These are phyloP conservation scores for Mitragyna speciosa DNA, from an alignment of 257 asterid genomes.

Conservation along the genomic window DNA sequence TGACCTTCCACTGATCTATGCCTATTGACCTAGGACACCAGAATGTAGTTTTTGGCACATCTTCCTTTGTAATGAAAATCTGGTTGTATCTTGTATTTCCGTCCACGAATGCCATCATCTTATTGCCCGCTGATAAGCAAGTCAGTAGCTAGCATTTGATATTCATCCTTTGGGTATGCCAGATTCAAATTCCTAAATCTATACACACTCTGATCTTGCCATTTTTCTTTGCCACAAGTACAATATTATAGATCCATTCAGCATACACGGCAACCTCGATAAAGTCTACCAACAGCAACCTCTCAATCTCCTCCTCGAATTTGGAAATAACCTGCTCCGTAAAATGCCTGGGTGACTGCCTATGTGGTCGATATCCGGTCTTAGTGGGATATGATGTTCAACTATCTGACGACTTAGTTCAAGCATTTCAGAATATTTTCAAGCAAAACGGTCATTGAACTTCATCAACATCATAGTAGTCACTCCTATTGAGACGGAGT, in stretches of 20 bases:
- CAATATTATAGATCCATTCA: too few relatives aligned
- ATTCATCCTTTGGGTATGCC: neutral
- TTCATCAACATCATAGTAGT: too few relatives aligned
- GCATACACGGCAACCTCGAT: neutral
- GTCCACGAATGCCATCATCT: neutral
- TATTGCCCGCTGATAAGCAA: neutral
- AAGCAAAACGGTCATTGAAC: too few relatives aligned
- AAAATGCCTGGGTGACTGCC: neutral
- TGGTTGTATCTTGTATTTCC: neutral
- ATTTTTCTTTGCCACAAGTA: too few relatives aligned
- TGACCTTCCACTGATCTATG: neutral
- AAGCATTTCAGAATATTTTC: neutral
- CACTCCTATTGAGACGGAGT: too few relatives aligned
- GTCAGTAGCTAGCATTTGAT: neutral
- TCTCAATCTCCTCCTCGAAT: neutral
- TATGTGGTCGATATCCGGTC: neutral
- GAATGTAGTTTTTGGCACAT: neutral
- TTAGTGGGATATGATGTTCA: neutral
- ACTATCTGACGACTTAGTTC: neutral
- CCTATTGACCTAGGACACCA: neutral
- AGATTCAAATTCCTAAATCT: too few relatives aligned
- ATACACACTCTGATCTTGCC: too few relatives aligned
- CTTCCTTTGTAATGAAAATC: neutral
- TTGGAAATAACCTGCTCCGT: neutral
- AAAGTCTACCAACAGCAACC: neutral